Evolutionary conservation across 495 filamentous ascomycete genomes (phyloP), one percentile per base, ranked within the genome.

Genomic region (Penicillium longicatenatum): DNA sequence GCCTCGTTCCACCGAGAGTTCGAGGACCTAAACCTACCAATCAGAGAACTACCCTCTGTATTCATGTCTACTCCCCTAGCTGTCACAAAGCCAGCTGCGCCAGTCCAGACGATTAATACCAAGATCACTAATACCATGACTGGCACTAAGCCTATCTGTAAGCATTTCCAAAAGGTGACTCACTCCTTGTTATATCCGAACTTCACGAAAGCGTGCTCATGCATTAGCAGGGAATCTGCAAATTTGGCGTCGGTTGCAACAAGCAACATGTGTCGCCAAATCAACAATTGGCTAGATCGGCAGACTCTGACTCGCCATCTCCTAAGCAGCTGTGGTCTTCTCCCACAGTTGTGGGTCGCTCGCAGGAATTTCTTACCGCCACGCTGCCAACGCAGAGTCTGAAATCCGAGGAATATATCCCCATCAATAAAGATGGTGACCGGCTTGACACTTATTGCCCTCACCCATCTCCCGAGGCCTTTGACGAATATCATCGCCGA

Each of bases 381-480:
- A 56, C 56, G 8, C 65, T 77, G 17, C 70, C 70, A 1, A 56
- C 50, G 26, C 58, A 52, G 22, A 70, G 50, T 31, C 41, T 52
- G 17, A 69, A 67, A 52, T 60, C 67, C 8, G 49, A 74, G 33
- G 64, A 72, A 42, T 61, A 60, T 33, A 72, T 83, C 31, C 60
- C 76, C n/a, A 44, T 82, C 53, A 78, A 82, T 65, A 70, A 70
- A 57, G 62, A 75, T 31, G 73, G 73, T 14, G 68, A 80, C 21
- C 74, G 77, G 11, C 57, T 82, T 22, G 77, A 84, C 50, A 54
- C 59, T 10, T 70, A 75, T 57, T 63, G 59, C 26, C 55, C 70
- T n/a, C 50, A 58, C 17, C 67, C 73, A 0, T 49, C 64, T 14
- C 14, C 60, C 31, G 64, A 76, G 17, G 61, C 69, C 11, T 63